Evolutionary conservation across 148 eudicot species (phyloP), one percentile per base, ranked within the genome.

Genomic region (Bassia scoparia): DNA sequence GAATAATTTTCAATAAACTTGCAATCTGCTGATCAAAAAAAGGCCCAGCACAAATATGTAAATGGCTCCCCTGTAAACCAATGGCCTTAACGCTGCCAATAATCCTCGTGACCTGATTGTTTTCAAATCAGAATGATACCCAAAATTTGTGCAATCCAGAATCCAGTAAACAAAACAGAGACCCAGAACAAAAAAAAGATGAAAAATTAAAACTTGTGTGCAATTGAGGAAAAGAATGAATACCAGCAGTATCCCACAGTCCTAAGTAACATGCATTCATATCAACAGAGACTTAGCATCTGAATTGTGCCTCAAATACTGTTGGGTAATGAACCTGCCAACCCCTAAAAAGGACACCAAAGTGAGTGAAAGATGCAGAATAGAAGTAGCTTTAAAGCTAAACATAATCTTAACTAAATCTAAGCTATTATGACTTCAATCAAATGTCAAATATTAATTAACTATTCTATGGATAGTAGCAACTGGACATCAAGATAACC

Each of bases 241-340:
- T 86, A 93, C 98, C 98, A 67, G 98, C 98, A 81, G 98, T 89
- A 70, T 93, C 98, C 98, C 98, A 93, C 1, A 93, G 80, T 23
- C 98, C 98, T 80, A 93, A 79, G 77, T 93, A 55, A 93, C 93
- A 90, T 87, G 73, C 76, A 89, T 58, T 96, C 94, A n/a, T n/a
- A 83, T 89, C 94, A 41, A 89, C 89, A 81, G 88, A 76, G 65
- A 89, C 94, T 89, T 89, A 30, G 94, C 90, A 81, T 91, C 87
- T 67, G 87, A 89, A 80, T 89, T 89, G 81, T n/a, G n/a, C n/a
- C n/a, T 89, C 94, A 81, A 89, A 89, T 44, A 89, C 94, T 54
- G 94, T 89, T 37, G 94, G 94, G 27, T 87, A 79, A 73, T 89
- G 87, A 74, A 87, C 94, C 90, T 89, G 88, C 70, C 55, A 81